Conservation (phyloP, 495 filamentous ascomycete genomes). For the Glonium stellatum region DNA sequence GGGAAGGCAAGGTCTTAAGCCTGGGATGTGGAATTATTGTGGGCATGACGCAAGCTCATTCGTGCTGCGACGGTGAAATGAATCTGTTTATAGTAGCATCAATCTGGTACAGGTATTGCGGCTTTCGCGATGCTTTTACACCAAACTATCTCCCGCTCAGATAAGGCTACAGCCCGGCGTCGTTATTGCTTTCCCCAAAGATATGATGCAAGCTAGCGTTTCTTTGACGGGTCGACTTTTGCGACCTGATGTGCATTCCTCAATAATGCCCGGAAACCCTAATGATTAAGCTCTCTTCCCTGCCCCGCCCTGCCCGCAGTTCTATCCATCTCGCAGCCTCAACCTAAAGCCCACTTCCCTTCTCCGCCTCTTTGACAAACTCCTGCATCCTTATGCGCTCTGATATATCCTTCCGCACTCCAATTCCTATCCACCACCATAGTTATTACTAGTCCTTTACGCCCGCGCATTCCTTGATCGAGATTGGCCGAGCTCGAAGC, state of each 20-base stretch:
- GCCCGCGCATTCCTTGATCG: not conserved
- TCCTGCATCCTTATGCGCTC: not conserved
- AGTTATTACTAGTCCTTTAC: not conserved
- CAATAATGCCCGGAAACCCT: too few relatives aligned
- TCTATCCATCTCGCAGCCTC: not conserved
- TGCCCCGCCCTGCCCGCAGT: not conserved
- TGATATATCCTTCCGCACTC: not conserved
- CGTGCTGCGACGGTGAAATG: not conserved
- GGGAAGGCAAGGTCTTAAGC: too few relatives aligned
- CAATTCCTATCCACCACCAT: not conserved
- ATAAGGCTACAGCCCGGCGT: not conserved
- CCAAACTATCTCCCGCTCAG: not conserved
- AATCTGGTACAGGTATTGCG: too few relatives aligned
- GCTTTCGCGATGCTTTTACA: too few relatives aligned
- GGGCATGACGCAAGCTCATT: not conserved
- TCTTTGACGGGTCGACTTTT: conserved; percentile 8
- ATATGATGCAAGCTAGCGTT: conserved; percentile 8
- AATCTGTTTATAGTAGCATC: not conserved
- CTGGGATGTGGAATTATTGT: too few relatives aligned
- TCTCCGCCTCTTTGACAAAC: not conserved
- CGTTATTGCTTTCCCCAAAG: not conserved
- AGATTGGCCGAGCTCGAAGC: not conserved
- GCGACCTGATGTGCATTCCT: not conserved
- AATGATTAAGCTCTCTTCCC: too few relatives aligned
- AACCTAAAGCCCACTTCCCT: not conserved